Percentiles rank a stretch among this genome's conserved stretches.
Evolutionary conservation across 164 flowering plant species (phyloP).

Genomic region (Aristolochia californica): DNA sequence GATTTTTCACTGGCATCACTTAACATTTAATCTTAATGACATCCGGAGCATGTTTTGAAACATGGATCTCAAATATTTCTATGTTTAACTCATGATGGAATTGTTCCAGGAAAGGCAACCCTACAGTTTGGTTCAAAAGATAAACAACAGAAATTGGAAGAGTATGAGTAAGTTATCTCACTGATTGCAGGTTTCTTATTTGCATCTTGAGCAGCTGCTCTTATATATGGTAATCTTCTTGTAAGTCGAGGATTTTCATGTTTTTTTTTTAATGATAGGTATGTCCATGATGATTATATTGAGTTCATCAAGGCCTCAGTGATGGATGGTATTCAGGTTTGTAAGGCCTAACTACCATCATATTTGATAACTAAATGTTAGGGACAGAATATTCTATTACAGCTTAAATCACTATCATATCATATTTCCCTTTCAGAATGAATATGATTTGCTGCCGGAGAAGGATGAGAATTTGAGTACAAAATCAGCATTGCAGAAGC

Average conservation of each 20-base stretch:
- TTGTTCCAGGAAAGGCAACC: constrained; percentile 75
- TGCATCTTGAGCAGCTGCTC: background rate
- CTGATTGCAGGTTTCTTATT: background rate
- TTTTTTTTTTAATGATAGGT: constrained; percentile 24
- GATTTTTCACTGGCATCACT: background rate
- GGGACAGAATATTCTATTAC: background rate
- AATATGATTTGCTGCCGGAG: constrained; percentile 29
- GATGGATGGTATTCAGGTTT: constrained; percentile 71
- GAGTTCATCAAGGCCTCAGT: constrained; percentile 80
- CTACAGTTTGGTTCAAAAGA: constrained; percentile 76
- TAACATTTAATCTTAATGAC: background rate
- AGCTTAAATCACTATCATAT: background rate
- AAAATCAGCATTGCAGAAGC: constrained; percentile 61
- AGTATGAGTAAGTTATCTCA: constrained; percentile 56
- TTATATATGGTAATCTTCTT: background rate
- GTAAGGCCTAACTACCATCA: constrained; percentile 1
- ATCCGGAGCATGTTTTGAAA: constrained; percentile 2
- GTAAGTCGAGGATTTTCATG: background rate
- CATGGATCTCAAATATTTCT: background rate
- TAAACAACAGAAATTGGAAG: constrained; percentile 49
- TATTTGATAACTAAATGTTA: background rate
- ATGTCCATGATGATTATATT: constrained; percentile 94
- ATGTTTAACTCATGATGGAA: background rate
- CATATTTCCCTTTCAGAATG: constrained; percentile 29
- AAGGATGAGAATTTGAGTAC: constrained; percentile 29